Evolutionary conservation across 1,139 yeast species (phyloP).

Genomic region (Meyerozyma smithsonii): DNA sequence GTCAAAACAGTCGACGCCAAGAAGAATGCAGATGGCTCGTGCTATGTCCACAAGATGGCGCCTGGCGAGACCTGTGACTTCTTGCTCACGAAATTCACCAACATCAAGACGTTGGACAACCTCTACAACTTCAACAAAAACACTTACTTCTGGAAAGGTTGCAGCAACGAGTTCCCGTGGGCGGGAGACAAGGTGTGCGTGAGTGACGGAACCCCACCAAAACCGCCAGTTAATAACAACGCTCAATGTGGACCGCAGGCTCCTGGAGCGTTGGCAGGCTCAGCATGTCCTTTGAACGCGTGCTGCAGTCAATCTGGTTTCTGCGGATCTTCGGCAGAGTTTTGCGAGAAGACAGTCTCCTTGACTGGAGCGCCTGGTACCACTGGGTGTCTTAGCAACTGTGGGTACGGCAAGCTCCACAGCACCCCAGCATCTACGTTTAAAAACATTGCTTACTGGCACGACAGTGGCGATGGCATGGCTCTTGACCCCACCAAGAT

Average conservation of each 20-base stretch:
- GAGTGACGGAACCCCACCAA: slow-evolving; percentile 13
- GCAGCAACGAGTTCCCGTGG: slow-evolving; percentile 6
- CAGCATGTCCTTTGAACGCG: slow-evolving; percentile 14
- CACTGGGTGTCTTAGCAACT: slow-evolving; percentile 14
- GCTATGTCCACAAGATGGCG: slow-evolving; percentile 5
- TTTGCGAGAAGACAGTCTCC: slow-evolving; percentile 9
- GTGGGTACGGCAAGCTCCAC: slow-evolving; percentile 16
- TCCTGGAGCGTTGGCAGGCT: slow-evolving; percentile 9
- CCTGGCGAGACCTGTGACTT: slow-evolving; percentile 3
- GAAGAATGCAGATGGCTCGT: slow-evolving; percentile 5
- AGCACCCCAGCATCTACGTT: slow-evolving; percentile 12
- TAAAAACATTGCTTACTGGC: slow-evolving; percentile 16
- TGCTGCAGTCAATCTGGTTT: slow-evolving; percentile 14
- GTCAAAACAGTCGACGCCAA: slow-evolving; percentile 3
- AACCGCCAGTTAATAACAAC: slow-evolving; percentile 9
- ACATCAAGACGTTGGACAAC: slow-evolving; percentile 6
- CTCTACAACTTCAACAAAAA: slow-evolving; percentile 10
- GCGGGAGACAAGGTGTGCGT: slow-evolving; percentile 12
- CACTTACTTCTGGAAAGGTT: slow-evolving; percentile 15
- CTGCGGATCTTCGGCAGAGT: slow-evolving; percentile 14
- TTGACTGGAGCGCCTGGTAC: slow-evolving; percentile 10
- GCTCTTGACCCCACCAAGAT: slow-evolving; percentile 10
- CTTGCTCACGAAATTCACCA: slow-evolving; percentile 1
- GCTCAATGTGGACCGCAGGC: slow-evolving; percentile 16
- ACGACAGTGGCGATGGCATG: slow-evolving; percentile 11